Conservation (phyloP, 2,329 filamentous ascomycete genomes). For the Xylariaceae sp. region DNA sequence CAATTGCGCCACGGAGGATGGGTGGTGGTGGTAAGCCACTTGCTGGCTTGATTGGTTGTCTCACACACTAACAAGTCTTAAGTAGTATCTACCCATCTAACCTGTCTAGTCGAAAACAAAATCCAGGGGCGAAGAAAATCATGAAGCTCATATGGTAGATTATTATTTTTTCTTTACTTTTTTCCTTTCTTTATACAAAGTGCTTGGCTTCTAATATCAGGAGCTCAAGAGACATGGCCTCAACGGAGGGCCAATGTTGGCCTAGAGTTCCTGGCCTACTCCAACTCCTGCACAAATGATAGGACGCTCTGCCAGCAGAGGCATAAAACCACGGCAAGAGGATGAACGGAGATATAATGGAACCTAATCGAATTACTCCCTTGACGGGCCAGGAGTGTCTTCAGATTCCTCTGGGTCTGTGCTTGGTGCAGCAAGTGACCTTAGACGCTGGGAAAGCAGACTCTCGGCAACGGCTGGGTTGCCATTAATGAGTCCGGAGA, state of each 20-base stretch:
- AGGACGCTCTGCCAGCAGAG: neutral
- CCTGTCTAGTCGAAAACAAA: too few species aligned
- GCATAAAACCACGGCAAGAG: neutral
- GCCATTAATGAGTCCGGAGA: slow-evolving; percentile 36
- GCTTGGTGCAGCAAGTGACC: slow-evolving; percentile 51
- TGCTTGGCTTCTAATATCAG: neutral
- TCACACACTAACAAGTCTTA: neutral
- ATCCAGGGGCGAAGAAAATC: too few species aligned
- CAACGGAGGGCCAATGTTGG: neutral
- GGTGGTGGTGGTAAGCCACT: neutral
- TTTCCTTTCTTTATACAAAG: neutral
- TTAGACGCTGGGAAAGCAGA: slow-evolving; percentile 63
- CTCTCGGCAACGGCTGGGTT: slow-evolving; percentile 52
- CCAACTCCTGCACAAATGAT: neutral
- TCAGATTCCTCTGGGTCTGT: slow-evolving; percentile 3
- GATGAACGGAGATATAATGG: neutral
- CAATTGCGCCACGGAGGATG: neutral
- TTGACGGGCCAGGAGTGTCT: neutral
- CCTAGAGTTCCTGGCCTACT: neutral
- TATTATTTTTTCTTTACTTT: too few species aligned
- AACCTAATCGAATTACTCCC: neutral
- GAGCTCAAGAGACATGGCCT: neutral
- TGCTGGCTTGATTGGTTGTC: neutral
- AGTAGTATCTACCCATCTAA: neutral
- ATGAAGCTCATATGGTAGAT: too few species aligned